phyloP scores from a whole-genome alignment of 1,284 basidiomycete genomes.

The Kalmanozyma brasiliensis region DNA sequence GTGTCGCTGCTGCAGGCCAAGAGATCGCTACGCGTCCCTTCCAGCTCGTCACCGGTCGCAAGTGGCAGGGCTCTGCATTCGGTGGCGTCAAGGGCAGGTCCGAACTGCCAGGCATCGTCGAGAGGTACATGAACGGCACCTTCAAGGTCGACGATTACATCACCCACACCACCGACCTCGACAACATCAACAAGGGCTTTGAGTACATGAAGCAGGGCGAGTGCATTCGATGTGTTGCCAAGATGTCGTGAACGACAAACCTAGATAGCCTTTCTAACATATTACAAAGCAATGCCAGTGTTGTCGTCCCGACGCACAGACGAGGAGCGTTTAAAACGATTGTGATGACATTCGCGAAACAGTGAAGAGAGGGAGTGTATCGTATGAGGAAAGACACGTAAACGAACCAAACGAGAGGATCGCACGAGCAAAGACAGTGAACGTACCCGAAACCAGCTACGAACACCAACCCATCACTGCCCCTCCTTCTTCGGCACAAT shows the following conservation, averaged over 20 bases:
- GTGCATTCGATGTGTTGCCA: slow-evolving; percentile 81
- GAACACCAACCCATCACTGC: too few species aligned
- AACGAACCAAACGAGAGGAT: too few species aligned
- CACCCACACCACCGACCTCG: slow-evolving; percentile 71
- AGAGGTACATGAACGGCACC: slow-evolving; percentile 65
- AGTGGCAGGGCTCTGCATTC: slow-evolving; percentile 95
- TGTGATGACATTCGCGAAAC: too few species aligned
- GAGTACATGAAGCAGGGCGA: slow-evolving; percentile 92
- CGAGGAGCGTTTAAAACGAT: too few species aligned
- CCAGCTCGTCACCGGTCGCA: slow-evolving; percentile 88
- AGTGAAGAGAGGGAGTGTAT: too few species aligned
- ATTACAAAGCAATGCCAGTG: not conserved
- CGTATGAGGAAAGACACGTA: too few species aligned
- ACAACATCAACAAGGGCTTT: slow-evolving; percentile 88
- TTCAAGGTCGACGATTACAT: slow-evolving; percentile 69
- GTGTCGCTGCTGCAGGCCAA: slow-evolving; percentile 81
- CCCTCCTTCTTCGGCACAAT: slow-evolving; percentile 17
- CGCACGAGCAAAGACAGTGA: too few species aligned
- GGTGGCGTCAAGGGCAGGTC: slow-evolving; percentile 98
- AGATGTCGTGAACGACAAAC: slow-evolving; percentile 27
- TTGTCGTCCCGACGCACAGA: not conserved
- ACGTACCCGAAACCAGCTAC: too few species aligned
- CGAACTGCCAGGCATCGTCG: slow-evolving; percentile 71
- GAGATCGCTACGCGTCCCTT: slow-evolving; percentile 94
- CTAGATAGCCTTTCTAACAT: not conserved